phyloP scores from a whole-genome alignment of 2,329 filamentous ascomycete genomes.

The Myriosclerotinia curreyana region DNA sequence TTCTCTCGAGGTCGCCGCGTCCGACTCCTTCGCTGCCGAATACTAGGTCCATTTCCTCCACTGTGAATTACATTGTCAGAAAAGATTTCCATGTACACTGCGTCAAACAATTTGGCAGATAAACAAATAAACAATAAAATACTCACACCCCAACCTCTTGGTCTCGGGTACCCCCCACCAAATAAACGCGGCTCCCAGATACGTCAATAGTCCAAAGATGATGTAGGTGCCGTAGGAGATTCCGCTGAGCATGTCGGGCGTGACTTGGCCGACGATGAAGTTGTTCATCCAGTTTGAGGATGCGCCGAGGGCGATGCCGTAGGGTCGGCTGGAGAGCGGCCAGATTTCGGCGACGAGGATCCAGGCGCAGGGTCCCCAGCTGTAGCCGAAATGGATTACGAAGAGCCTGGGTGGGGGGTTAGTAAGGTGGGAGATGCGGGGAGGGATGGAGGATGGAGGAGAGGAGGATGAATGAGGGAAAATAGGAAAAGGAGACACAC shows the following conservation, averaged over 20 bases:
- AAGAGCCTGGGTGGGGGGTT: constrained; percentile 51
- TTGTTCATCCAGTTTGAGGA: constrained; percentile 64
- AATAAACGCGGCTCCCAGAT: constrained; percentile 56
- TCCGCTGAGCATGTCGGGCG: constrained; percentile 61
- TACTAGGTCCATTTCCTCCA: constrained; percentile 61
- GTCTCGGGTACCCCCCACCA: constrained; percentile 53
- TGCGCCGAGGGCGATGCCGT: constrained; percentile 67
- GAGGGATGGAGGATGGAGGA: neutral
- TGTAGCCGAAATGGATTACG: constrained; percentile 71
- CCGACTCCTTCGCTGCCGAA: constrained; percentile 67
- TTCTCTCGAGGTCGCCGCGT: constrained; percentile 64
- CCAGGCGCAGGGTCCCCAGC: constrained; percentile 73
- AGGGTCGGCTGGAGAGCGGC: constrained; percentile 66
- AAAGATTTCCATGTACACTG: no score
- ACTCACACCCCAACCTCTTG: constrained; percentile 45
- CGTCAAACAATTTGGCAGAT: no score
- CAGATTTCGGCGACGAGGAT: constrained; percentile 73
- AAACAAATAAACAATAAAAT: neutral
- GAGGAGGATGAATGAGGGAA: neutral
- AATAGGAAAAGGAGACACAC: neutral
- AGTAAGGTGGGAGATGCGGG: neutral
- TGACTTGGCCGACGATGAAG: constrained; percentile 65
- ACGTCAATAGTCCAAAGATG: constrained; percentile 64
- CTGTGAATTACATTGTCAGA: neutral
- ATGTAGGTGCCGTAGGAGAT: constrained; percentile 72